These are phyloP conservation scores for Bromus sterilis DNA, from an alignment of 176 grass and related monocot genomes.

Conservation along the genomic window DNA sequence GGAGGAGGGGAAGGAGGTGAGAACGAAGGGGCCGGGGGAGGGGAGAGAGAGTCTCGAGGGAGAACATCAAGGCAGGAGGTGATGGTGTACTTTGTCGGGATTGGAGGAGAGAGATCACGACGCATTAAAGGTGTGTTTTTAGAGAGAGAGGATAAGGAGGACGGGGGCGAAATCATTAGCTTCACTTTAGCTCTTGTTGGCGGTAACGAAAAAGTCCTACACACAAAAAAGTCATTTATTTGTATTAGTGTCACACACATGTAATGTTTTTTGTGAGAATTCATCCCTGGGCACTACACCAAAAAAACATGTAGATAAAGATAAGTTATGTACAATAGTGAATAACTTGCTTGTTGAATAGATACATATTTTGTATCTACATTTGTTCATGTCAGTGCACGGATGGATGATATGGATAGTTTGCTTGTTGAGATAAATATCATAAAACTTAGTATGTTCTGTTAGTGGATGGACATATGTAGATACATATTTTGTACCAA, in stretches of 20 bases:
- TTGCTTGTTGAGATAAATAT: no score
- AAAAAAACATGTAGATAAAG: no score
- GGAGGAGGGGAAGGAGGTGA: conserved; percentile 18
- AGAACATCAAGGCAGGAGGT: conserved; percentile 29
- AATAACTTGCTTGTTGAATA: no score
- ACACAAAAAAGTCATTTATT: neutral
- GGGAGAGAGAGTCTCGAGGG: neutral
- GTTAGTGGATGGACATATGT: no score
- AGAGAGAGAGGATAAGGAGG: conserved; percentile 24
- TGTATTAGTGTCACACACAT: neutral
- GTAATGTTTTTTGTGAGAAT: no score
- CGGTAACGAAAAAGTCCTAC: neutral
- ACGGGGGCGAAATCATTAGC: conserved; percentile 16
- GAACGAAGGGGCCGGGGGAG: neutral
- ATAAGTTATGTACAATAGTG: no score
- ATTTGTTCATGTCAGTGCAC: no score
- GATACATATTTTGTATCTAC: no score
- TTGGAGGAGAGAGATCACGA: conserved; percentile 47
- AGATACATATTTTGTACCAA: no score
- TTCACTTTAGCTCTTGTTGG: neutral
- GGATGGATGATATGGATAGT: no score
- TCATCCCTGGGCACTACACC: no score
- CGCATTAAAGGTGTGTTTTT: conserved; percentile 47
- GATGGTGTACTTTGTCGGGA: conserved; percentile 50
- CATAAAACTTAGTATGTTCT: no score